Evolutionary conservation across 352 stramenopile genomes (phyloP), one percentile per base, ranked within the genome.

Genomic region (Pythium aristosporum): DNA sequence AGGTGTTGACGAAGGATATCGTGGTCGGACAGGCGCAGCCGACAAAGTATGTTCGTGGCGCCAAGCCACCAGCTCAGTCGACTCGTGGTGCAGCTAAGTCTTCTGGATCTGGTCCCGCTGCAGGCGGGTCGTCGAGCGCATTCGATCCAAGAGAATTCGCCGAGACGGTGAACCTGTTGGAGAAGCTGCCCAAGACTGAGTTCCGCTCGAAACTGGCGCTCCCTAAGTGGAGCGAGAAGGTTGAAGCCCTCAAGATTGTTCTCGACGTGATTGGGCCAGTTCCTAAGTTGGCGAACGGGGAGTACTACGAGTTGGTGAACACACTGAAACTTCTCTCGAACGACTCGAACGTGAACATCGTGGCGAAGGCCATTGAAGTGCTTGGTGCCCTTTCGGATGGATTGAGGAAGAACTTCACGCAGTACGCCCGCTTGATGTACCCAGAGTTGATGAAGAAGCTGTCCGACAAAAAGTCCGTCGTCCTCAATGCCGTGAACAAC

Each of bases 271-370:
- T 94, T 58, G 87, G 87, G 1, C 76, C 86, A 5, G 74, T 96
- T 20, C 87, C 87, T 6, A 96, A 96, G 68, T 75, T 96, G 20
- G 85, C 86, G 23, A 89, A 91, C 55, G 87, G 85, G 18, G 87
- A 96, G 18, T 96, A 89, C 65, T 91, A 91, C 62, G 87, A 96
- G 65, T 72, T 96, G 12, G 84, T 96, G 51, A 85, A 83, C 36
- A 94, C 81, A 4, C 67, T 96, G 13, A 94, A 95, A 59, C 53
- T 90, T 15, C 63, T 92, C 12, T 85, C 68, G 18, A 92, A 91
- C 41, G 87, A 96, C 57, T 82, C 87, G 18, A 96, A 96, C 58
- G 87, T 96, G 23, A 94, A 96, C 50, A 94, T 96, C 57, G 76
- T 89, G 30, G 86, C 86, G 7, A 96, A 94, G 49, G 76, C 87